A percentile compares a stretch with the other conserved stretches of the same genome.
phyloP scores from a whole-genome alignment of 331 rosid genomes.

The Dryas integrifolia region DNA sequence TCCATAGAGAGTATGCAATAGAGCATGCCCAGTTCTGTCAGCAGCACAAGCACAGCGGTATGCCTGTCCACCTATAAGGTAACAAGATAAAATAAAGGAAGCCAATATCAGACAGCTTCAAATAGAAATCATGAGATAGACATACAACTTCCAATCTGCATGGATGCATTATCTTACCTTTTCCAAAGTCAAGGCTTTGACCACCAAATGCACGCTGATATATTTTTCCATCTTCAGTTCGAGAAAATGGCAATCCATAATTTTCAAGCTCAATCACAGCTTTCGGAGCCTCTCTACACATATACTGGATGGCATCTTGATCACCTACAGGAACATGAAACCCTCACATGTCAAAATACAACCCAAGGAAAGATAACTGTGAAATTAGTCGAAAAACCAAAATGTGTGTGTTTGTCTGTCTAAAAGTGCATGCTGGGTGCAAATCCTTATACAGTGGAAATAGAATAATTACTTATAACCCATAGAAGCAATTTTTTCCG shows the following conservation, averaged over 20 bases:
- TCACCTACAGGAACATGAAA: slow-evolving; percentile 58
- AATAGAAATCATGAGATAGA: slow-evolving; percentile 4
- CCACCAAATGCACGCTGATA: slow-evolving; percentile 99
- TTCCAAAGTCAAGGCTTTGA: slow-evolving; percentile 94
- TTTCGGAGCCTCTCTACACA: slow-evolving; percentile 99
- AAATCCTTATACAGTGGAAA: neutral
- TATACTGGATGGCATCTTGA: slow-evolving; percentile 98
- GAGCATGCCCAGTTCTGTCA: slow-evolving; percentile 98
- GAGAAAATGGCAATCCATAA: slow-evolving; percentile 93
- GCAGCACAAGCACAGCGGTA: slow-evolving; percentile 99
- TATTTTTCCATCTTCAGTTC: slow-evolving; percentile 93
- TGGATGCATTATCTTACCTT: slow-evolving; percentile 49
- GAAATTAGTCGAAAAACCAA: neutral
- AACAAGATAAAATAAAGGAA: slow-evolving; percentile 27
- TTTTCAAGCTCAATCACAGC: slow-evolving; percentile 97
- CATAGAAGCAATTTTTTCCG: neutral
- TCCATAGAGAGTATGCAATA: slow-evolving; percentile 91
- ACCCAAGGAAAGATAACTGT: slow-evolving; percentile 1
- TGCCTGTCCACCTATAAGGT: slow-evolving; percentile 87
- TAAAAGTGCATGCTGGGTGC: neutral
- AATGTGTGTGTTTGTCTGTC: neutral
- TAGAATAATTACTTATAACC: neutral
- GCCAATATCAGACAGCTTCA: slow-evolving; percentile 25
- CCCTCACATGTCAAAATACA: slow-evolving; percentile 25
- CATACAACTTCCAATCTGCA: slow-evolving; percentile 12